These are phyloP conservation scores for Grosmannia huntii DNA, from an alignment of 2,329 filamentous ascomycete genomes.

Conservation along the genomic window DNA sequence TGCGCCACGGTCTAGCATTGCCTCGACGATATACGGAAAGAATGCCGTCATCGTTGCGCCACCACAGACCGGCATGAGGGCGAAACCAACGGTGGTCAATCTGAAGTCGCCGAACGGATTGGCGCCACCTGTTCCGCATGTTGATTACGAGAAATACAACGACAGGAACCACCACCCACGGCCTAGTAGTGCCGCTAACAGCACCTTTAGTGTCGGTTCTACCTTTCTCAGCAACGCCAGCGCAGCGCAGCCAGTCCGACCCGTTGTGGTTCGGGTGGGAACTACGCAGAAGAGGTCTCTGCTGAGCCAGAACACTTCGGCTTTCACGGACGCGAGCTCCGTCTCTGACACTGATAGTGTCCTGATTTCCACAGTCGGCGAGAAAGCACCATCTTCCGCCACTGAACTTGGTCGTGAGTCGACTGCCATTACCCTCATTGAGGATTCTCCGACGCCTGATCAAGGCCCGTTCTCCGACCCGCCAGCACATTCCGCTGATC, in stretches of 20 bases:
- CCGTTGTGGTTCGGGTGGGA: constrained; percentile 48
- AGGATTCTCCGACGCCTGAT: constrained; percentile 35
- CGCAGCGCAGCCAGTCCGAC: constrained; percentile 41
- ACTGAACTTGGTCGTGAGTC: constrained; percentile 22
- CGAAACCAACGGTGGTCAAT: constrained; percentile 85
- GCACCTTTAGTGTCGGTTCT: constrained; percentile 54
- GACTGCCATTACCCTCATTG: constrained; percentile 33
- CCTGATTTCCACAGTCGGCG: constrained; percentile 9
- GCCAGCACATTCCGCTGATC: constrained; percentile 19
- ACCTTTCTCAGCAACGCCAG: constrained; percentile 55
- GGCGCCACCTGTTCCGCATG: constrained; percentile 58
- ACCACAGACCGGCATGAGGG: constrained; percentile 74
- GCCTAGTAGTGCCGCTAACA: constrained; percentile 39
- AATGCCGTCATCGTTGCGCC: constrained; percentile 73
- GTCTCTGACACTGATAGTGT: not conserved
- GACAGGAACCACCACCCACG: constrained; percentile 24
- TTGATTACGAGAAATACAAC: constrained; percentile 52
- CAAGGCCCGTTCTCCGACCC: constrained; percentile 50
- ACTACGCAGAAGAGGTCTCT: constrained; percentile 33
- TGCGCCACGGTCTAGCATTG: constrained; percentile 59
- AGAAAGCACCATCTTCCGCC: not conserved
- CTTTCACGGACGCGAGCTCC: not conserved
- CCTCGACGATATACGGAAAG: constrained; percentile 87
- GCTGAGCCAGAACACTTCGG: constrained; percentile 5
- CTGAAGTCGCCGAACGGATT: constrained; percentile 58